These are phyloP conservation scores for Pseudozyma hubeiensis DNA, from an alignment of 1,284 basidiomycete species.

Conservation along the genomic window DNA sequence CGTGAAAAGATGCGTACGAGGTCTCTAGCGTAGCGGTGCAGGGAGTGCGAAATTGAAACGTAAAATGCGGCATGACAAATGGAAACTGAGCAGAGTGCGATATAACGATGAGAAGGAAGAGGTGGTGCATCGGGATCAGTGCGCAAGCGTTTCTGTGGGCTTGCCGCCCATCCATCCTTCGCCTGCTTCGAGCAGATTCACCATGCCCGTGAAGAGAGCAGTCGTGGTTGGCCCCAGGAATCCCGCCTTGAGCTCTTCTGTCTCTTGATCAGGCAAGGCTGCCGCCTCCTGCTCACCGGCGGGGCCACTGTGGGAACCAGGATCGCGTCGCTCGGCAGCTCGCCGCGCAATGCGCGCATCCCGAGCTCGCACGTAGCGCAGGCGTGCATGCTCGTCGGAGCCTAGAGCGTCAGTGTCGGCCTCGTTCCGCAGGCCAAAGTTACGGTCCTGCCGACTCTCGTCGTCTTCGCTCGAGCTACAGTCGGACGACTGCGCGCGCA, in stretches of 20 bases:
- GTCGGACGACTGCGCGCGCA: constrained; percentile 36
- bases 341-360: constrained; percentile 43
- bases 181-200: constrained; percentile 61
- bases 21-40: no score
- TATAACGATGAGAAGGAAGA: not conserved
- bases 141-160: constrained; percentile 17
- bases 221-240: constrained; percentile 58
- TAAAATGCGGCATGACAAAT: not conserved
- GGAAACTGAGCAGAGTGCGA: not conserved
- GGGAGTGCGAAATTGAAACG: no score
- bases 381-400: constrained; percentile 35
- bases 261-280: constrained; percentile 40
- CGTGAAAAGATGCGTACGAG: not conserved
- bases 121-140: not conserved
- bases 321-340: constrained; percentile 29
- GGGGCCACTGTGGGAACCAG: constrained; percentile 18
- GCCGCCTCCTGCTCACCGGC: constrained; percentile 24
- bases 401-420: constrained; percentile 19
- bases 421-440: constrained; percentile 25
- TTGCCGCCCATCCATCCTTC: constrained; percentile 64
- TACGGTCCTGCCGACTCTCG: constrained; percentile 15
- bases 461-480: constrained; percentile 35
- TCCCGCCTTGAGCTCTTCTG: constrained; percentile 25
- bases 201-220: constrained; percentile 56
- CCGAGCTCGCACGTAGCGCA: constrained; percentile 41